A percentile compares a stretch with the other conserved stretches of the same genome.
phyloP scores from a whole-genome alignment of 2,329 filamentous ascomycete species.

The Sphaceloma murrayae region DNA sequence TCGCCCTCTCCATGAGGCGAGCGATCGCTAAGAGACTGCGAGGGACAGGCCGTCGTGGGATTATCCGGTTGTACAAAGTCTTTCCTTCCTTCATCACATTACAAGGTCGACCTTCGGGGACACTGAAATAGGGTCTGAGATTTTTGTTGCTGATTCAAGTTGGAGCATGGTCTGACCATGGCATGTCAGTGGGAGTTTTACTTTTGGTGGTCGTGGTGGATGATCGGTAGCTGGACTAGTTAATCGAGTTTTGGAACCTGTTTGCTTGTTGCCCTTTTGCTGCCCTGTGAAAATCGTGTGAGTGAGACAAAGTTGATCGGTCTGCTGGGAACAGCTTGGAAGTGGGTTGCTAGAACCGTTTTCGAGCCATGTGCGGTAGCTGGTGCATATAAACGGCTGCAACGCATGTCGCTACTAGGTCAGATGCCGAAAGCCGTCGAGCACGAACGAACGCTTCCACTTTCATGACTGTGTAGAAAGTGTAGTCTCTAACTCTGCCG shows the following conservation, averaged over 20 bases:
- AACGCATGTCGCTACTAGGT: too few species aligned
- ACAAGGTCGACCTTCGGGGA: constrained; percentile 12
- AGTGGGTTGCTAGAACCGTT: constrained; percentile 6
- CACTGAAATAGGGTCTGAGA: constrained; percentile 10
- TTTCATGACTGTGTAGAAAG: too few species aligned
- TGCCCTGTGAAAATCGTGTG: too few species aligned
- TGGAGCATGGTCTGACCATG: neutral
- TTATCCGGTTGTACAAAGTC: neutral
- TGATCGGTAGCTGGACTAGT: too few species aligned
- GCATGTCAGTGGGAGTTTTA: neutral
- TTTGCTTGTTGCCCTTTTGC: too few species aligned
- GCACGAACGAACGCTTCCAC: too few species aligned
- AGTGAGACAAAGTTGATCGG: too few species aligned
- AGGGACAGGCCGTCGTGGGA: too few species aligned
- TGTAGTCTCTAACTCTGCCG: too few species aligned
- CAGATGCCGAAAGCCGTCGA: too few species aligned
- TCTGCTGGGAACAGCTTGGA: too few species aligned
- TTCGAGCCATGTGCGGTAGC: neutral
- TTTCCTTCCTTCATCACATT: neutral
- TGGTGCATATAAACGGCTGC: neutral
- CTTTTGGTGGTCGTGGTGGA: neutral
- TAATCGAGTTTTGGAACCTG: too few species aligned
- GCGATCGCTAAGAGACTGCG: constrained; percentile 8
- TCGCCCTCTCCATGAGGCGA: constrained; percentile 4
- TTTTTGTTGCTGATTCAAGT: neutral